phyloP scores from a whole-genome alignment of 2,329 filamentous ascomycete genomes.

The Aspergillus awamori region DNA sequence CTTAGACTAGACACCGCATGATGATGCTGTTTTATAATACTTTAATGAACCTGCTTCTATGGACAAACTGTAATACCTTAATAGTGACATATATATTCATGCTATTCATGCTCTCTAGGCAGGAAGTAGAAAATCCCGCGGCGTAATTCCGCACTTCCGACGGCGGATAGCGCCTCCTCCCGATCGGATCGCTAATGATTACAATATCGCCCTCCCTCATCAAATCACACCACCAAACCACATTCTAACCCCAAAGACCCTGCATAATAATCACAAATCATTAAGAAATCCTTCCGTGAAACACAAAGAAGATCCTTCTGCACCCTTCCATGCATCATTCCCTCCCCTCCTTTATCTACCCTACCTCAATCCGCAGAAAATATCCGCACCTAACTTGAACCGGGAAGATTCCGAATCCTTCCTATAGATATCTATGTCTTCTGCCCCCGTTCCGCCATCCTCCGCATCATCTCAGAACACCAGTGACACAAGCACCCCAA shows the following conservation, averaged over 20 bases:
- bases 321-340: neutral
- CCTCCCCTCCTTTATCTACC: neutral
- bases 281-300: neutral
- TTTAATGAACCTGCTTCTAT: neutral
- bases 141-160: conserved; percentile 9
- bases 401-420: neutral
- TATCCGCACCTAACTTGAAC: neutral
- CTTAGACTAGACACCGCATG: neutral
- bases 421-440: neutral
- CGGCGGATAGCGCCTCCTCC: conserved; percentile 1
- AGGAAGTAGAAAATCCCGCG: neutral
- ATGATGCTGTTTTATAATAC: neutral
- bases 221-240: neutral
- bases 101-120: too few species aligned
- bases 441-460: neutral
- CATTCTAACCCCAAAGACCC: neutral
- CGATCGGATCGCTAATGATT: conserved; percentile 9
- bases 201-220: neutral
- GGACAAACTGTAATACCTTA: too few species aligned
- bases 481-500: neutral
- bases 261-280: neutral
- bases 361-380: too few species aligned
- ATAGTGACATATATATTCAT: too few species aligned
- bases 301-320: neutral
- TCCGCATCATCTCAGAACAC: neutral